Base-by-base conservation (phyloP, 2,329 filamentous ascomycete genomes). In the Microcera coccophila region DNA sequence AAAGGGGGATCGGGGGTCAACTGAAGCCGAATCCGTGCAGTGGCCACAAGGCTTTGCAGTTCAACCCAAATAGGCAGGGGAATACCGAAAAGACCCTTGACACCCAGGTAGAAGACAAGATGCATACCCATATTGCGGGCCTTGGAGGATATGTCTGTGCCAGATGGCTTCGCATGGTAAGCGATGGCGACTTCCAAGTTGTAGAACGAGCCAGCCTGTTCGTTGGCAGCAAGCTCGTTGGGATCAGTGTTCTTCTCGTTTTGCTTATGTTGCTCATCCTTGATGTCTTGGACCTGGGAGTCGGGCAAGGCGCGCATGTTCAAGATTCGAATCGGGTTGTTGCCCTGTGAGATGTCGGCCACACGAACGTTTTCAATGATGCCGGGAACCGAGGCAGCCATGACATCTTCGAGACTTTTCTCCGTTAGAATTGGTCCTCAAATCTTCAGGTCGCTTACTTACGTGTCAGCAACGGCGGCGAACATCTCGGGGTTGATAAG, bases 101-200 rank as follows among this genome's bases (percentile, higher is more conserved):
- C 72, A 44, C 93, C 93, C 1, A 97, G 77, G 52, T 96, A 97
- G 64, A 98, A 97, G 8, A 96, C 81, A 12, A 97, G 69, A 58
- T 94, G 86, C 89, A 96, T 95, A 59, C 95, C 90, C 88, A 96
- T 95, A 62, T 96, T 97, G 53, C 85, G 81, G 5, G 90, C 89
- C 65, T 90, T 93, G 35, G 87, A 85, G 3, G 87, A 85, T 12
- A 89, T 76, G 36, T 83, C 79, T 44, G 74, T 73, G 4, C 79
- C 76, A 3, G 79, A 84, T 11, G 90, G 90, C 61, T 84, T 82
- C 9, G 91, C 88, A 59, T 96, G 90, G 62, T 96, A 96, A 1
- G 90, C 90, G 58, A 96, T 84, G 0, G 89, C 88, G 19, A 87
- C 84, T 63, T 96, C 90, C 37, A 96, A 74, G 57, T 95, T 96